Conservation (phyloP, 2,329 filamentous ascomycete genomes). For the Xylaria digitata region DNA sequence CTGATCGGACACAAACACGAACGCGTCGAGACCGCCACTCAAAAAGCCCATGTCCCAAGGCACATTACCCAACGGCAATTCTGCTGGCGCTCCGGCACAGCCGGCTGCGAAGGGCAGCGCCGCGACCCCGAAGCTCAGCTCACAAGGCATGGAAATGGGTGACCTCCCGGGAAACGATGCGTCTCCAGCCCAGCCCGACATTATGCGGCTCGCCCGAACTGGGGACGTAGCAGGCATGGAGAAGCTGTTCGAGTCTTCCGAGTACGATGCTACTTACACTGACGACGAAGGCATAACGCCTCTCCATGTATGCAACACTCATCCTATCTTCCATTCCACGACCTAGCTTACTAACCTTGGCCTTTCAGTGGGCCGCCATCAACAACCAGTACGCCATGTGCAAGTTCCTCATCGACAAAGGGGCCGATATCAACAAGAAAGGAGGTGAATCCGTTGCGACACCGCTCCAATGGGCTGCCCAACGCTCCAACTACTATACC, state of each 20-base stretch:
- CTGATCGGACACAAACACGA: constrained; percentile 3
- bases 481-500: constrained; percentile 95
- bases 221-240: constrained; percentile 90
- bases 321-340: not conserved
- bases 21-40: constrained; percentile 6
- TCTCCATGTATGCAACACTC: constrained; percentile 75
- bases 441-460: constrained; percentile 96
- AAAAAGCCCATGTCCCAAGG: constrained; percentile 56
- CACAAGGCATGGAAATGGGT: constrained; percentile 66
- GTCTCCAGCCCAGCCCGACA: constrained; percentile 72
- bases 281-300: constrained; percentile 96
- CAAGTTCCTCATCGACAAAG: constrained; percentile 86
- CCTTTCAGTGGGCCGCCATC: constrained; percentile 90
- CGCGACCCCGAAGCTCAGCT: constrained; percentile 66
- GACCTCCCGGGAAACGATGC: constrained; percentile 57
- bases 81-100: constrained; percentile 60
- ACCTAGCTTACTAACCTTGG: constrained; percentile 34
- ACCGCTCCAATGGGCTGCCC: constrained; percentile 95
- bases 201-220: constrained; percentile 93
- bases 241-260: constrained; percentile 85
- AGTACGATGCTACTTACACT: constrained; percentile 82
- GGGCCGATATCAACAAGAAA: constrained; percentile 93
- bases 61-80: constrained; percentile 51
- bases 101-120: constrained; percentile 65
- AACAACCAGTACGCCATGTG: constrained; percentile 99